Percentiles rank a stretch among this genome's conserved stretches.
phyloP scores from a whole-genome alignment of 2,329 filamentous ascomycete species.

The Fusarium sp. region DNA sequence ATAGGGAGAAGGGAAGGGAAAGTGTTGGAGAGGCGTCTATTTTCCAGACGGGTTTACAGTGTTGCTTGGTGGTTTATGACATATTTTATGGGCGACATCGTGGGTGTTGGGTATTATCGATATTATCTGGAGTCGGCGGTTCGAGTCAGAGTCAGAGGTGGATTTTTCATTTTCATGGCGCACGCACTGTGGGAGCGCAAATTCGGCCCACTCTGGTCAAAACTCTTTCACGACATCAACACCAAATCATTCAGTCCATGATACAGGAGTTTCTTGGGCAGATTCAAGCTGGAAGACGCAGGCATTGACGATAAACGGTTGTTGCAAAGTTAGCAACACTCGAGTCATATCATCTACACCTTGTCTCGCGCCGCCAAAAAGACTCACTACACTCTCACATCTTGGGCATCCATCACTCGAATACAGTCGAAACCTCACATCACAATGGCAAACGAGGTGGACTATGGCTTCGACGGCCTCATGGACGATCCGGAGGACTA shows the following conservation, averaged over 20 bases:
- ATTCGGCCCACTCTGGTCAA: slow-evolving; percentile 44
- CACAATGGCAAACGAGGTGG: slow-evolving; percentile 50
- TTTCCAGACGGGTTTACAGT: neutral
- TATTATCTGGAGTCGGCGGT: neutral
- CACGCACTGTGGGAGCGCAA: slow-evolving; percentile 44
- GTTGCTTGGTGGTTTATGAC: neutral
- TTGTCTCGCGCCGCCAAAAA: neutral
- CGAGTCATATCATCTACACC: neutral
- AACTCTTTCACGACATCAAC: slow-evolving; percentile 43
- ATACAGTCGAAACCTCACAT: neutral
- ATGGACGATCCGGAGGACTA: slow-evolving; percentile 87
- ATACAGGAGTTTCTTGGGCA: neutral
- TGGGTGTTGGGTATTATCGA: neutral
- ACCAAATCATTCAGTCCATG: slow-evolving; percentile 5
- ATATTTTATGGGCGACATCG: neutral
- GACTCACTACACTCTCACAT: slow-evolving; percentile 8
- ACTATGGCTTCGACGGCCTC: slow-evolving; percentile 61
- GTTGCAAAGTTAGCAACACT: neutral
- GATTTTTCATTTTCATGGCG: slow-evolving; percentile 2
- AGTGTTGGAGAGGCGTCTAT: neutral
- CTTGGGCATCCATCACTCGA: slow-evolving; percentile 7
- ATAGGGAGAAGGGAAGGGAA: slow-evolving; percentile 41
- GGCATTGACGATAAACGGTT: neutral
- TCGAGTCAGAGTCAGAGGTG: neutral
- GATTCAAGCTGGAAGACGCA: neutral